phyloP scores from a whole-genome alignment of 2,329 filamentous ascomycete species.

The Coleophoma eucalyptorum region DNA sequence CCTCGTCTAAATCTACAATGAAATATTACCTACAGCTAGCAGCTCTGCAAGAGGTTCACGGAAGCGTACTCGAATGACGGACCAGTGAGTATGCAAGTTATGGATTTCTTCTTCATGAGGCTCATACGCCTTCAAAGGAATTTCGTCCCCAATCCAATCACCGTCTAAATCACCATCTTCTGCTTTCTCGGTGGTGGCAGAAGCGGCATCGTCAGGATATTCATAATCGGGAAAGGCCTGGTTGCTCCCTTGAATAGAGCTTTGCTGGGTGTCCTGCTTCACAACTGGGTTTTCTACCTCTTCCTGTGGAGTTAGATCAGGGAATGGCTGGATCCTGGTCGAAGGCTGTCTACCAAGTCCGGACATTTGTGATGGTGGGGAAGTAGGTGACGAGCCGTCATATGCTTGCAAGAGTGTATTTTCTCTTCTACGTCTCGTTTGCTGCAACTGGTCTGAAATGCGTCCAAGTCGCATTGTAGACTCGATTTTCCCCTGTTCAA shows the following conservation, averaged over 20 bases:
- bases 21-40: slow-evolving; percentile 34
- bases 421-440: slow-evolving; percentile 16
- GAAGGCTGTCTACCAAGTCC: background rate
- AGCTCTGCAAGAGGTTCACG: slow-evolving; percentile 50
- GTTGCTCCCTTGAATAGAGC: background rate
- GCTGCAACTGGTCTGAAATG: slow-evolving; percentile 16
- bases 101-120: slow-evolving; percentile 19
- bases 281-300: background rate
- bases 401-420: slow-evolving; percentile 10
- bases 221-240: slow-evolving; percentile 1
- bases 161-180: slow-evolving; percentile 10
- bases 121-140: slow-evolving; percentile 16
- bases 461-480: slow-evolving; percentile 18
- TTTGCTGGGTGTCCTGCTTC: background rate
- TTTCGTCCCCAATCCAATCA: slow-evolving; percentile 13
- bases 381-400: slow-evolving; percentile 1
- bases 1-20: background rate
- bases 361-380: background rate
- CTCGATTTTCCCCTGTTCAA: slow-evolving; percentile 37
- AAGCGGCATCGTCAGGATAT: slow-evolving; percentile 15
- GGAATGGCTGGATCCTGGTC: background rate
- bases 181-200: slow-evolving; percentile 13
- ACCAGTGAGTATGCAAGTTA: slow-evolving; percentile 32
- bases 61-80: slow-evolving; percentile 39
- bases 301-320: background rate